Base-by-base conservation (phyloP, 176 grass and related monocot species). In the Aegilops tauschii region DNA sequence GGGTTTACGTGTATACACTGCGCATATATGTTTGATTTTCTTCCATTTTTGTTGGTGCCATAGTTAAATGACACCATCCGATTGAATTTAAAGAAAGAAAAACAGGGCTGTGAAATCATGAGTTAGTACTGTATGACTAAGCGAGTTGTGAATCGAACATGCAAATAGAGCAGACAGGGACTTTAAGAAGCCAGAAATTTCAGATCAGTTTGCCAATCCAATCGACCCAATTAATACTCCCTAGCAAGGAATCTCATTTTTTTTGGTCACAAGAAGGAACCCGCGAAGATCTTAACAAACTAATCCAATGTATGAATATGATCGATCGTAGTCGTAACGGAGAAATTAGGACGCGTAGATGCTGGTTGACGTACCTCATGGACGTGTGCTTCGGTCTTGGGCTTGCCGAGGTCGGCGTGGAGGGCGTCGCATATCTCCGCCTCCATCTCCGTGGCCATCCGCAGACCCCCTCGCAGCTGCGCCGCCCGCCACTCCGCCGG, bases 391-490 rank as follows among this genome's bases (percentile, higher is more conserved):
- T 98, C 91, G 65, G 89, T 83, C 40, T 32, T 49, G 6, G 93
- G 91, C 83, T 98, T 98, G 82, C 49, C 89, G 79, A 97, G 82
- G 82, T 97, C 93, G 25, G 82, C 83, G 16, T 67, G 29, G 80
- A 97, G 91, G 7, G 91, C 95, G 45, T 36, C 89, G 56, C 73
- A 89, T 54, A 97, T 90, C 17, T 95, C 87, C 11, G 4, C 31
- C 91, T 97, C 93, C 83, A 59, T 93, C 89, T 98, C 95, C 28
- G 80, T 71, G 39, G 80, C 85, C 93, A 95, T 88, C 34, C 66
- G 87, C 7, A 69, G 82, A 39, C 95, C 67, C 23, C 77, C 89
- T 27, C 84, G 79, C 62, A 97, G 78, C 89, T 94, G 95, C 76
- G 88, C 80, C 30, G 13, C 84, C 72, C 95, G 83, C 95, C 95